Base-by-base conservation (phyloP, 306 rosid genomes). In the Rosa chinensis region DNA sequence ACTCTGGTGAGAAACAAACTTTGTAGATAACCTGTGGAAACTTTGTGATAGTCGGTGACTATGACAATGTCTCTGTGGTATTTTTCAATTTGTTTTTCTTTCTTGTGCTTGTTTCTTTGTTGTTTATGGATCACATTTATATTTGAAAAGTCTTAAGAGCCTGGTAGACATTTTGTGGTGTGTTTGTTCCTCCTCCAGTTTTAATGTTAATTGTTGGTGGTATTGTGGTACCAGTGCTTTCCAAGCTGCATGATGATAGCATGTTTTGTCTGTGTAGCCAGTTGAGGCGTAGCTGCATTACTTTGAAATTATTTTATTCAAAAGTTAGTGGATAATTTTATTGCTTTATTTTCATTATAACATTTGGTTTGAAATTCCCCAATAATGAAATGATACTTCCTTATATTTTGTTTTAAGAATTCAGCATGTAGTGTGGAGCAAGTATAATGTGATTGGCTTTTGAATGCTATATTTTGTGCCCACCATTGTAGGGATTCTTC, bases 1-100 rank as follows among this genome's bases (percentile, higher is more conserved):
- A 68, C 81, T 76, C 88, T 96, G 92, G 99, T 95, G 82, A 89
- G 98, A 78, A 81, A 75, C 84, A 80, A 82, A 79, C 78, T 25
- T 75, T 63, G 28, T 80, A 43, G 67, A 81, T 67, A 82, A 48
- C 44, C 40, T 75, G 58, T 16, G 43, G 80, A 40, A 53, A 47
- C 75, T 79, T 73, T n/a, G 32, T 37, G 70, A 49, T 72, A 62
- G 42, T 39, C n/a, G 6, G 47, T 52, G 66, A 53, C 49, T 9
- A 37, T 53, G 17, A 16, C 8, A 52, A 2, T 75, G 20, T 32
- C 20, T 75, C 77, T 52, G 44, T 82, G 78, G n/a, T 42, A 25
- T 52, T 70, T 52, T 25, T 40, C 11, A 23, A 17, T 63, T 45
- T 18, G 21, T 10, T 40, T 73, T 58, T 8, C 28, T 5, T 7